phyloP scores from a whole-genome alignment of 2,329 filamentous ascomycete species.

The Ophiostoma montium region DNA sequence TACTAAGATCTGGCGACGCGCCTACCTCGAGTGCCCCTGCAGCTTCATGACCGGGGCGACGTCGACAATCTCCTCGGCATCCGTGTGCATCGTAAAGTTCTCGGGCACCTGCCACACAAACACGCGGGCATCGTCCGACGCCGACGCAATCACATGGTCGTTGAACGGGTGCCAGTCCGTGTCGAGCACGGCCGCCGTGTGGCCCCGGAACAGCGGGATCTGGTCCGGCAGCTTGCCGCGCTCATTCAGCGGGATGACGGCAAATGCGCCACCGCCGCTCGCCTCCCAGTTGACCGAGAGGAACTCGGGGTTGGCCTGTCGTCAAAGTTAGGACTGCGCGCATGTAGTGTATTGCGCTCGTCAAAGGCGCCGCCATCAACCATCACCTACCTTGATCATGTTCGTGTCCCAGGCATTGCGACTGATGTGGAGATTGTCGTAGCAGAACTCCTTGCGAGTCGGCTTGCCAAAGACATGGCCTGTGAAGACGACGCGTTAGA shows the following conservation, averaged over 20 bases:
- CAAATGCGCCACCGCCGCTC: conserved; percentile 89
- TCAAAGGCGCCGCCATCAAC: too few relatives aligned
- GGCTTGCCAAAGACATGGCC: conserved; percentile 97
- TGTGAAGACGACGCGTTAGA: conserved; percentile 23
- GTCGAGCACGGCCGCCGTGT: conserved; percentile 89
- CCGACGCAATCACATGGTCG: conserved; percentile 81
- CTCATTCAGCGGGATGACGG: conserved; percentile 83
- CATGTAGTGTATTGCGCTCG: not conserved
- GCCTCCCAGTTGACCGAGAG: conserved; percentile 98
- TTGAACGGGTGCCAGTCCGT: conserved; percentile 99
- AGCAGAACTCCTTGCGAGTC: conserved; percentile 94
- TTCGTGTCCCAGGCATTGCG: conserved; percentile 99
- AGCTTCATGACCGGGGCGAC: conserved; percentile 71
- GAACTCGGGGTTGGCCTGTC: conserved; percentile 84
- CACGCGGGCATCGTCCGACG: conserved; percentile 92
- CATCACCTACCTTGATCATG: conserved; percentile 66
- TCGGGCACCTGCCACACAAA: conserved; percentile 93
- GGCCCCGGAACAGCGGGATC: conserved; percentile 88
- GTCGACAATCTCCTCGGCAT: conserved; percentile 71
- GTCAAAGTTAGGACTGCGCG: not conserved
- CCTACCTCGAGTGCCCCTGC: conserved; percentile 71
- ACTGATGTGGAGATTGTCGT: conserved; percentile 94
- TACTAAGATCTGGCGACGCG: not conserved
- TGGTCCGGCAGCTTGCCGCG: conserved; percentile 81
- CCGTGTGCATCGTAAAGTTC: conserved; percentile 69